These are phyloP conservation scores for Auriculariales sp. DNA, from an alignment of 768 basidiomycete species.

Conservation along the genomic window DNA sequence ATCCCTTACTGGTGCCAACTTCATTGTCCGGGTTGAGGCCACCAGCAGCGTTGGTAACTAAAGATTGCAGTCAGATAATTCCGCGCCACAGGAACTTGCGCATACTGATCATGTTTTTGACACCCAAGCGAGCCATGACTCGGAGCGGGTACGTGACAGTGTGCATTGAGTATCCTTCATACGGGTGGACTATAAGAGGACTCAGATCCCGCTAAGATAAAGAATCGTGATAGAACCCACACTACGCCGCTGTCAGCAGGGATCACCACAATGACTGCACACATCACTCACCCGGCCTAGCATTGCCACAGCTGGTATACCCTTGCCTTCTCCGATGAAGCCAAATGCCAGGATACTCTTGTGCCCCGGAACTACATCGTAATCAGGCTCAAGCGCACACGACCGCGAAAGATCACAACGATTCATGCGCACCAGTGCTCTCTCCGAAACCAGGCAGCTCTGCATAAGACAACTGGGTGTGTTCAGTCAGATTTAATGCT, in stretches of 20 bases:
- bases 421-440: constrained; percentile 45
- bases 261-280: not conserved
- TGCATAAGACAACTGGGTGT: constrained; percentile 41
- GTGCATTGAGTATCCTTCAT: constrained; percentile 64
- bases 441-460: constrained; percentile 57
- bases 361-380: constrained; percentile 69
- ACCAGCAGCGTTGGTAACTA: constrained; percentile 84
- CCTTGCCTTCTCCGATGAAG: constrained; percentile 41
- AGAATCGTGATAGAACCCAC: not conserved
- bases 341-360: constrained; percentile 73
- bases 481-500: not conserved
- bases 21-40: constrained; percentile 57
- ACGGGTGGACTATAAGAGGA: constrained; percentile 40
- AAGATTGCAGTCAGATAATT: not conserved
- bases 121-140: constrained; percentile 63
- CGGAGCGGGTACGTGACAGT: constrained; percentile 69
- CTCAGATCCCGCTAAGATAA: not conserved
- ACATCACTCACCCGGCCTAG: constrained; percentile 52
- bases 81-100: constrained; percentile 1
- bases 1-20: constrained; percentile 62
- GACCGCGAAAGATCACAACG: constrained; percentile 6
- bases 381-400: not conserved
- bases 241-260: not conserved
- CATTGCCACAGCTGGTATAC: constrained; percentile 80
- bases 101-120: constrained; percentile 63